These are phyloP conservation scores for Ligustrum vulgare DNA, from an alignment of 257 asterid genomes.

Conservation along the genomic window DNA sequence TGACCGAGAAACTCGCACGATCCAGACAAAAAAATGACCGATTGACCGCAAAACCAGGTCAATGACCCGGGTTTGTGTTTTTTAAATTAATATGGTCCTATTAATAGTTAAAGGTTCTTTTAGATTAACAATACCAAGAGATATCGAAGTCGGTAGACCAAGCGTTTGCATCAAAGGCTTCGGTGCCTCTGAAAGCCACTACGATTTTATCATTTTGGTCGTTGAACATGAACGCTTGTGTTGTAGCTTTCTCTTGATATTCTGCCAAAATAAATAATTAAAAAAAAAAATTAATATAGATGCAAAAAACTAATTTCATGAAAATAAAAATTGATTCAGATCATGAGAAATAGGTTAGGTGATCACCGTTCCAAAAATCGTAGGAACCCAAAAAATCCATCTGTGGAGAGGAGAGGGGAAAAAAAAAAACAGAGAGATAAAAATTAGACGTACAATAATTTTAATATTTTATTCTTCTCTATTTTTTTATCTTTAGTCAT, in stretches of 20 bases:
- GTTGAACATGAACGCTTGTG: constrained; percentile 44
- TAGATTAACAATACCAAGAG: constrained; percentile 32
- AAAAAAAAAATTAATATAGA: neutral
- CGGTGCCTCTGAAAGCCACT: constrained; percentile 46
- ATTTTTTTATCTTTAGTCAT: no score
- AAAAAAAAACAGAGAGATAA: neutral
- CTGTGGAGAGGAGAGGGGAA: neutral
- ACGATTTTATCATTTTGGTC: constrained; percentile 34
- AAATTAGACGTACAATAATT: neutral
- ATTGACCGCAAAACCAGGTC: no score
- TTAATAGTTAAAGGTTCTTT: no score
- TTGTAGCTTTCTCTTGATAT: constrained; percentile 43
- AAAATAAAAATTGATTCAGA: neutral
- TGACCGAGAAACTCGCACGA: no score
- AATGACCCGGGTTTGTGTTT: no score
- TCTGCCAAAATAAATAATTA: constrained; percentile 24
- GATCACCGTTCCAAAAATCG: constrained; percentile 25
- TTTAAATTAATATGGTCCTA: no score
- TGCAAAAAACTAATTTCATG: neutral
- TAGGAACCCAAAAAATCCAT: neutral
- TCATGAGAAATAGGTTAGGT: neutral
- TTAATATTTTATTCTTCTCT: no score
- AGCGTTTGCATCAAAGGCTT: constrained; percentile 42
- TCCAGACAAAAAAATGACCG: no score
- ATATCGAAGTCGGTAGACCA: constrained; percentile 50